Base-by-base conservation (phyloP, 176 grass and related monocot genomes). In the Ensete ventricosum region DNA sequence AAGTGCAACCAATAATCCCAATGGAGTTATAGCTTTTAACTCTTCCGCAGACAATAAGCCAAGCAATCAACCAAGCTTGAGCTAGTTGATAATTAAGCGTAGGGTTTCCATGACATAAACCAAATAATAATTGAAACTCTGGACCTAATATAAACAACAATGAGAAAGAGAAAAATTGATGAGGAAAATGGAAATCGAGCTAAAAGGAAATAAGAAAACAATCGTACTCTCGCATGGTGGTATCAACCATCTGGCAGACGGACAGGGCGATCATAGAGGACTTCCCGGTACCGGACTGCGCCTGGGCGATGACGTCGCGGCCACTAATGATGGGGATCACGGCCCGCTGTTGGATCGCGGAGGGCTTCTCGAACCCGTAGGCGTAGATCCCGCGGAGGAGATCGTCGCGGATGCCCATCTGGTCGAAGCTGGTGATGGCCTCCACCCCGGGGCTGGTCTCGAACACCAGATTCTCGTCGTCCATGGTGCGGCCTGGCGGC, bases 331-430 rank as follows among this genome's bases (percentile, higher is more conserved):
- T 99, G 52, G 90, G 95, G 73, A 99, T 81, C 25, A 99, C 84
- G 64, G 90, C 90, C n/a, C 90, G 76, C 90, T 99, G 90, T 84
- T 94, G 90, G 89, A 99, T 94, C n/a, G 95, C 90, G 0, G 95
- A 94, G 50, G 95, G 95, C 82, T 99, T 99, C 90, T 94, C 95
- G 76, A 99, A 94, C 69, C 95, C 95, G 62, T 91, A 94, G 23
- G 72, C 80, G 78, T 99, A 99, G 84, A 99, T 91, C 73, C 95
- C 95, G 29, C 88, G 84, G 14, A 99, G 95, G 34, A 99, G 89
- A 54, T 94, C 86, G 80, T 98, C 94, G 75, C 78, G 89, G 74
- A 99, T 89, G 8, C 90, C 95, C 90, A 99, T 99, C 82, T 88
- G 84, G 78, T 98, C 90, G 85, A 98, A 98, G 84, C 76, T 93